Conservation (phyloP, 108 stramenopile genomes). For the Tribonema minus region DNA sequence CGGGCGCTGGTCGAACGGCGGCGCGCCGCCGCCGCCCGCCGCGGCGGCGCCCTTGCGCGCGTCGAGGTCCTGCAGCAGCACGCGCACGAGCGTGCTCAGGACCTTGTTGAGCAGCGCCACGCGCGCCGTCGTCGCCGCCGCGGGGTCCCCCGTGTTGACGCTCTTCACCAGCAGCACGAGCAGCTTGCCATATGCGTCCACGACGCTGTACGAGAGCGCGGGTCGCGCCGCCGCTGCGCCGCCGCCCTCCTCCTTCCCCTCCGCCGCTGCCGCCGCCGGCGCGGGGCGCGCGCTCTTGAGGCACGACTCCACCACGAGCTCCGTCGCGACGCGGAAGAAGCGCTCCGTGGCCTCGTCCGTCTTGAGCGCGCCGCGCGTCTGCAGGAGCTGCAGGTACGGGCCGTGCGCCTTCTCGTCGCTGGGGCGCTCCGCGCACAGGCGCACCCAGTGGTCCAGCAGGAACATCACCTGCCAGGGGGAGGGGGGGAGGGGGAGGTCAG, state of each 20-base stretch:
- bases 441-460: slow-evolving; percentile 94
- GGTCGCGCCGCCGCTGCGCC: neutral
- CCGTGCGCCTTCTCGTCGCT: slow-evolving; percentile 77
- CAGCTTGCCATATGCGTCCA: slow-evolving; percentile 88
- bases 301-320: slow-evolving; percentile 71
- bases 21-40: neutral
- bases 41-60: slow-evolving; percentile 25
- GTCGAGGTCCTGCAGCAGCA: slow-evolving; percentile 63
- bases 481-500: too few relatives aligned
- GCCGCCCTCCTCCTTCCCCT: neutral
- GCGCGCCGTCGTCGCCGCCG: slow-evolving; percentile 49
- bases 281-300: slow-evolving; percentile 25
- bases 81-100: slow-evolving; percentile 70
- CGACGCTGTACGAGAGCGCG: slow-evolving; percentile 72
- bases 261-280: neutral
- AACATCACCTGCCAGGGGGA: too few relatives aligned
- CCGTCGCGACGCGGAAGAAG: slow-evolving; percentile 82
- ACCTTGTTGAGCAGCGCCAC: slow-evolving; percentile 83
- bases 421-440: slow-evolving; percentile 69
- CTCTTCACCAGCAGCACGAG: slow-evolving; percentile 76
- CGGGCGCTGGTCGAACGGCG: slow-evolving; percentile 81
- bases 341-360: slow-evolving; percentile 82
- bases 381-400: slow-evolving; percentile 81
- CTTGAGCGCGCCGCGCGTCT: slow-evolving; percentile 80
- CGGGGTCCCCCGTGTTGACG: slow-evolving; percentile 35